A percentile compares a stretch with the other conserved stretches of the same genome.
Conservation (phyloP, 331 rosid species). For the Telfairia occidentalis region DNA sequence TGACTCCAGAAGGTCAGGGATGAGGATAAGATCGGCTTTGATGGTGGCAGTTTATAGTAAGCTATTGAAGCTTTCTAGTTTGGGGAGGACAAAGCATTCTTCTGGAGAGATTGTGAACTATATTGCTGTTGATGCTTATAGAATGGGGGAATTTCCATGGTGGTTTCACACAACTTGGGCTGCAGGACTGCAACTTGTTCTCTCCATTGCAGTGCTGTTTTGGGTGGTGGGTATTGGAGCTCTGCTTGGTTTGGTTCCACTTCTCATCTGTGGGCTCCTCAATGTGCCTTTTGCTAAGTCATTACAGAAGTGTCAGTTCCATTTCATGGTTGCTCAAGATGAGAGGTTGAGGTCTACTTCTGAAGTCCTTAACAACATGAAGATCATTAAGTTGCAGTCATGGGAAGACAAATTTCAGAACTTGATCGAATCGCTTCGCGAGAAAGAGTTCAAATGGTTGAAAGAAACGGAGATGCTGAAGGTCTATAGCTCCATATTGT, state of each 20-base stretch:
- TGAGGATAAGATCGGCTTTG: slow-evolving; percentile 68
- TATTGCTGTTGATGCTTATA: slow-evolving; percentile 61
- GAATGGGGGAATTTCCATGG: slow-evolving; percentile 76
- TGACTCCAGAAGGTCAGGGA: slow-evolving; percentile 43
- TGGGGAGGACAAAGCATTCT: slow-evolving; percentile 46
- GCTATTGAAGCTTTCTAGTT: slow-evolving; percentile 54
- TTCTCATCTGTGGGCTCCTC: slow-evolving; percentile 26
- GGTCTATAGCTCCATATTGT: slow-evolving; percentile 30
- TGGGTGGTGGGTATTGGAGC: slow-evolving; percentile 54
- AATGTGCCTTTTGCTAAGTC: slow-evolving; percentile 33
- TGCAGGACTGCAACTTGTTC: slow-evolving; percentile 25
- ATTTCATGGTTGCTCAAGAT: slow-evolving; percentile 38
- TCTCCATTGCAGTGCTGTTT: slow-evolving; percentile 34
- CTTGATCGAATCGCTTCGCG: slow-evolving; percentile 27
- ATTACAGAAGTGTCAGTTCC: slow-evolving; percentile 36
- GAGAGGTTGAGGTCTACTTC: slow-evolving; percentile 42
- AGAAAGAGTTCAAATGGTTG: slow-evolving; percentile 53
- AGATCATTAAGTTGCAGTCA: slow-evolving; percentile 64
- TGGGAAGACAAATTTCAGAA: slow-evolving; percentile 67
- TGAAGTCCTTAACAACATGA: slow-evolving; percentile 65
- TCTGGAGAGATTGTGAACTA: slow-evolving; percentile 68
- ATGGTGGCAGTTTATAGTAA: slow-evolving; percentile 68
- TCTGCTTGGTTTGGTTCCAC: slow-evolving; percentile 52
- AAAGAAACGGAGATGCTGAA: slow-evolving; percentile 28
- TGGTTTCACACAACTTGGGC: slow-evolving; percentile 63